Base-by-base conservation (phyloP, 2,329 filamentous ascomycete genomes). In the Aspergillus aculeatus region DNA sequence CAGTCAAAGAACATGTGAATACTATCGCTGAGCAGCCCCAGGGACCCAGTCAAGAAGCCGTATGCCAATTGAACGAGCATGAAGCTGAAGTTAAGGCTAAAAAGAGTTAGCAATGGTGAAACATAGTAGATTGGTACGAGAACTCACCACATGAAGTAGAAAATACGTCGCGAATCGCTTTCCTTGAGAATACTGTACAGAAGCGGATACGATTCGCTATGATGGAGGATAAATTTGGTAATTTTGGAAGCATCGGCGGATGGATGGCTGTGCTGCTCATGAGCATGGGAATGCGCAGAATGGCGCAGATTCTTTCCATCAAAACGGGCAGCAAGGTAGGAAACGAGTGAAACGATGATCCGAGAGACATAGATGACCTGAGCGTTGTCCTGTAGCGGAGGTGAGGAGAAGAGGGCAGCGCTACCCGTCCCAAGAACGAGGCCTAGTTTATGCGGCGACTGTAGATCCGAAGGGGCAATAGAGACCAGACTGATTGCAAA, bases 1-100 rank as follows among this genome's bases (percentile, higher is more conserved):
- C 95, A 99, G 77, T 99, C 95, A 69, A 99, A 98, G 71, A 99
- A 94, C 95, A 99, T 99, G 78, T 99, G 95, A 64, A 99, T 95
- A 70, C 93, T 98, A 76, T 99, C 95, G 66, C 92, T 96, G 19
- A 99, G 85, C n/a, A 99, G 83, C 2, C 95, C 95, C 5, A 99
- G 81, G 0, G 95, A 99, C 66, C 96, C 93, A 3, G 92, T 98
- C 11, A 95, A 79, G 69, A 95, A 96, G 52, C 95, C 95, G 71
- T 99, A 99, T 62, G 94, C 92, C 47, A 93, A 90, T 71, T 99
- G 95, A 1, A 99, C 86, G 35, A 90, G 80, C 95, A 99, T 99
- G 75, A 99, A 99, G 6, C 82, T 83, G 68, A 99, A 92, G 73
- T 99, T 99, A 57, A 99, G 84, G 62, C 92, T 96, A 71, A 7